Base-by-base conservation (phyloP, 2,329 filamentous ascomycete species). In the Beauveria medogensis region DNA sequence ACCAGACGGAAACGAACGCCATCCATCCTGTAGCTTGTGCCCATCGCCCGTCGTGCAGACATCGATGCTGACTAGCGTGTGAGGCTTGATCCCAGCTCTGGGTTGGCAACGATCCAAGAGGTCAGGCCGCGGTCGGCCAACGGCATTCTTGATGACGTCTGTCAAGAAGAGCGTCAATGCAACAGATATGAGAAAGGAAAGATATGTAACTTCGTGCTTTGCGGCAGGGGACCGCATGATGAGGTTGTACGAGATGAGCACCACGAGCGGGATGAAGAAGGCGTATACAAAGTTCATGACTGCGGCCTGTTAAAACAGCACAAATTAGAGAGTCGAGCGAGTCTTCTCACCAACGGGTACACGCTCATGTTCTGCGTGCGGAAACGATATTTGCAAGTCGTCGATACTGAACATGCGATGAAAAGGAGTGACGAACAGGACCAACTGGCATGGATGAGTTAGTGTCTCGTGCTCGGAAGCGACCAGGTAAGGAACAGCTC, bases 401-500 rank as follows among this genome's bases (percentile, higher is more conserved):
- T 92, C 89, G 64, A 97, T 83, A 65, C 85, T 89, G 77, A 99
- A 97, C 85, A 97, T 89, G 75, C 91, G 91, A 73, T 97, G 92
- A 72, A 97, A 97, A 0, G 94, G 94, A 63, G 88, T 86, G 67
- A 90, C 82, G 52, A 74, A 69, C 18, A 69, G 54, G 28, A 66
- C 66, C 54, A 69, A 68, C 73, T 74, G 20, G 3, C 34, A 46
- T 65, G 67, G n/a, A 18, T 46, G 28, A 30, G 24, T 55, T 30
- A 18, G 53, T 61, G 57, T 59, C 24, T 44, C 7, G 37, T 62
- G 34, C 40, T 53, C 26, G 14, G 20, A 22, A 16, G 34, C 34
- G 20, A 22, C 4, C 0, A 10, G 10, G 44, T 24, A 46, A 53
- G 51, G 8, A 50, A 72, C 52, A 28, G 71, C 75, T 64, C 69